Evolutionary conservation across 208 protist genomes (phyloP).

Genomic region (Leishmania tropica): DNA sequence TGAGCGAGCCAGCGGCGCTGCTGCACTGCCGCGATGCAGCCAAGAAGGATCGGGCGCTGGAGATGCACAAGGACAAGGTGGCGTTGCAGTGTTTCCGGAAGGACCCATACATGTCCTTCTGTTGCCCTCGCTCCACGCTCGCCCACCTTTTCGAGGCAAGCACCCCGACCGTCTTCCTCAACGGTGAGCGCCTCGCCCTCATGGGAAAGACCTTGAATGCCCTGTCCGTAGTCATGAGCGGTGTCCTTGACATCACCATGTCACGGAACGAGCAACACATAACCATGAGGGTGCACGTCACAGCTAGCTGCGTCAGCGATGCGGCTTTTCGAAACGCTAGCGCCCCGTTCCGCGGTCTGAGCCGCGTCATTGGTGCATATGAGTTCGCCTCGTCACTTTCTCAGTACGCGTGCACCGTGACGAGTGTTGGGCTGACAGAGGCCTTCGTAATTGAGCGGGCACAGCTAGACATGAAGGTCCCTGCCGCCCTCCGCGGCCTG

Average conservation of each 20-base stretch:
- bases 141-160: constrained; percentile 63
- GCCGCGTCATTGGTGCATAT: constrained; percentile 74
- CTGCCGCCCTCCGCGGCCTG: constrained; percentile 47
- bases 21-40: constrained; percentile 74
- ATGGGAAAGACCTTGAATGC: constrained; percentile 69
- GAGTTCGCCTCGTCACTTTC: constrained; percentile 64
- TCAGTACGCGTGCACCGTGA: constrained; percentile 74
- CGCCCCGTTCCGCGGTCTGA: constrained; percentile 26
- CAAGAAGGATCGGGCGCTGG: constrained; percentile 56
- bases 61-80: constrained; percentile 48
- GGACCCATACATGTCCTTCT: constrained; percentile 81
- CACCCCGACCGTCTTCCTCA: constrained; percentile 69
- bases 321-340: neutral
- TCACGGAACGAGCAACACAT: constrained; percentile 50
- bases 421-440: constrained; percentile 78
- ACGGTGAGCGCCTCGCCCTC: constrained; percentile 71
- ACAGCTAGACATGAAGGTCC: constrained; percentile 53
- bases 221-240: constrained; percentile 68
- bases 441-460: constrained; percentile 65
- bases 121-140: constrained; percentile 33
- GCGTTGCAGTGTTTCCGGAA: constrained; percentile 43
- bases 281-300: constrained; percentile 23
- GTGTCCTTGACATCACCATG: constrained; percentile 69
- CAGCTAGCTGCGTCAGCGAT: constrained; percentile 4
- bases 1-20: constrained; percentile 84